Percentiles rank a stretch among this genome's conserved stretches.
phyloP scores from a whole-genome alignment of 163 green algal genomes.

The Volvox carteri region DNA sequence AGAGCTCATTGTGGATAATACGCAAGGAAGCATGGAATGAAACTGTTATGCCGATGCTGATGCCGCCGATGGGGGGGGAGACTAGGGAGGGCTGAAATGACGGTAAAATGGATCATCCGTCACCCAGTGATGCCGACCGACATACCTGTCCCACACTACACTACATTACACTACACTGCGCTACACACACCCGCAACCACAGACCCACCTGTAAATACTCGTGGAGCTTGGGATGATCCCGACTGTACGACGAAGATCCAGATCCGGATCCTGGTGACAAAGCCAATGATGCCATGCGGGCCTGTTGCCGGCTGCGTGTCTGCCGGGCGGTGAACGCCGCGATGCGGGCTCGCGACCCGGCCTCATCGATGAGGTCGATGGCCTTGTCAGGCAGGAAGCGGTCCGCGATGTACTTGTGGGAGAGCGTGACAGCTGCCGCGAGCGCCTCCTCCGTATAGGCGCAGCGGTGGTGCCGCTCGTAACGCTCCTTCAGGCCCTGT shows the following conservation, averaged over 20 bases:
- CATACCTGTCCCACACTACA: too few species aligned
- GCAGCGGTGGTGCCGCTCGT: slow-evolving; percentile 91
- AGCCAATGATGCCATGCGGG: background rate
- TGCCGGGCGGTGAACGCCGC: slow-evolving; percentile 76
- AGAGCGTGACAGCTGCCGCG: slow-evolving; percentile 87
- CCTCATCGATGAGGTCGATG: slow-evolving; percentile 97
- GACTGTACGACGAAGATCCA: background rate
- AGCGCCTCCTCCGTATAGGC: slow-evolving; percentile 88
- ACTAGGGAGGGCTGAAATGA: too few species aligned
- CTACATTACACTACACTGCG: background rate
- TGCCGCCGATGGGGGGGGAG: too few species aligned
- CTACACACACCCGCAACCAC: background rate
- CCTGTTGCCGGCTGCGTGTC: background rate
- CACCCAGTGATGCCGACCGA: too few species aligned
- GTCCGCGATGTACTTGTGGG: slow-evolving; percentile 88
- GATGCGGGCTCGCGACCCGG: slow-evolving; percentile 89
- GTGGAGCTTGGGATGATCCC: slow-evolving; percentile 56
- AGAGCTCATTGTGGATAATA: too few species aligned
- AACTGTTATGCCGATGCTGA: too few species aligned
- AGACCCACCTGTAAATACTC: slow-evolving; percentile 76
- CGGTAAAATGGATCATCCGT: too few species aligned
- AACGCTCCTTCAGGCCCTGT: slow-evolving; percentile 84
- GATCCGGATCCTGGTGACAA: background rate
- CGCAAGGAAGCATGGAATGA: too few species aligned
- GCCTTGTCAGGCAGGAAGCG: slow-evolving; percentile 95